These are phyloP conservation scores for Podospora fimiseda DNA, from an alignment of 495 filamentous ascomycete genomes.

Conservation along the genomic window DNA sequence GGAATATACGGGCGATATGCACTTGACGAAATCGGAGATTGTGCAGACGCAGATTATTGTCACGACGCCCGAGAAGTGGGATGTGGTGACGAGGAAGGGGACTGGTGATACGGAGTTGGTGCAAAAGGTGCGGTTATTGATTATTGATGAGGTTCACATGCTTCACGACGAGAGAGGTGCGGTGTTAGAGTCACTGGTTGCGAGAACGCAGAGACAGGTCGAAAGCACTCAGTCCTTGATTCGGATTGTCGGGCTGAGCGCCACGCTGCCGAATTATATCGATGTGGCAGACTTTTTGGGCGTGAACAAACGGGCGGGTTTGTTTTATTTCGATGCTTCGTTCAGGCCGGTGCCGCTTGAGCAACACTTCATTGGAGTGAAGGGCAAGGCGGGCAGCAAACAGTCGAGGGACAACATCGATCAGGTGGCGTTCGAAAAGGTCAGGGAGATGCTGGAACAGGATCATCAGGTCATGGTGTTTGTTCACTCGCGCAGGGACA, in stretches of 20 bases:
- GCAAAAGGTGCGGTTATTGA: constrained; percentile 91
- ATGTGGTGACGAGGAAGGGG: constrained; percentile 93
- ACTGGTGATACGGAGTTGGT: constrained; percentile 96
- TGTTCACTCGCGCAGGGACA: constrained; percentile 94
- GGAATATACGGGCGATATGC: constrained; percentile 97
- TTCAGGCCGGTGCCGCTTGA: constrained; percentile 95
- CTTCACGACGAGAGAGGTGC: constrained; percentile 96
- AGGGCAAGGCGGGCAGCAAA: constrained; percentile 77
- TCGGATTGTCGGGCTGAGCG: constrained; percentile 88
- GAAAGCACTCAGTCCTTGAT: constrained; percentile 98
- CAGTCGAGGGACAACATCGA: constrained; percentile 84
- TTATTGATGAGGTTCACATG: constrained; percentile 99
- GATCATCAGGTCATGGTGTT: constrained; percentile 99
- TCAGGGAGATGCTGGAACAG: constrained; percentile 79
- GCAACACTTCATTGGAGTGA: constrained; percentile 95
- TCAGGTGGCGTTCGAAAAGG: constrained; percentile 80
- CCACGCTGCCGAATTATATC: constrained; percentile 90
- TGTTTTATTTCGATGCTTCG: constrained; percentile 96
- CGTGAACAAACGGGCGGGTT: constrained; percentile 84
- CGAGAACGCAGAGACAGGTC: constrained; percentile 89
- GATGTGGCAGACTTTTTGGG: constrained; percentile 96
- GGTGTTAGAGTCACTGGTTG: constrained; percentile 90
- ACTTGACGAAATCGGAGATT: constrained; percentile 94
- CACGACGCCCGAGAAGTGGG: constrained; percentile 99
- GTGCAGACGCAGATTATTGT: constrained; percentile 95